These are phyloP conservation scores for Sindora glabra DNA, from an alignment of 306 rosid genomes.

Conservation along the genomic window DNA sequence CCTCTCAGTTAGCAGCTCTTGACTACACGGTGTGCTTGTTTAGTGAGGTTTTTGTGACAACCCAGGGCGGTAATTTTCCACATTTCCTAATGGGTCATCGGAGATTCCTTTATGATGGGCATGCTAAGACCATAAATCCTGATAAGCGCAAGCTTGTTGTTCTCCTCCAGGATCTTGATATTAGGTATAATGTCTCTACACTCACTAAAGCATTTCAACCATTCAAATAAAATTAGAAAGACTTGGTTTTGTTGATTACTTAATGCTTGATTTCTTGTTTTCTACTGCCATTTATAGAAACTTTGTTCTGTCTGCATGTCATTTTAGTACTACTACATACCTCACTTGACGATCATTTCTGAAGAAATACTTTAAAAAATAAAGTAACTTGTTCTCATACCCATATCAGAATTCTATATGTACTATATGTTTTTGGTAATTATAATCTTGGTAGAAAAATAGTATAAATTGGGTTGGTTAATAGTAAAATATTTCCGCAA, in stretches of 20 bases:
- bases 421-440: too few species aligned
- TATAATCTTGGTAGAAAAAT: too few species aligned
- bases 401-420: too few species aligned
- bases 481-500: too few species aligned
- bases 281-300: too few species aligned
- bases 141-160: conserved; percentile 85
- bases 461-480: too few species aligned
- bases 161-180: conserved; percentile 47
- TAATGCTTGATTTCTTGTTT: neutral
- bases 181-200: conserved; percentile 41
- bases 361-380: too few species aligned
- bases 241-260: neutral
- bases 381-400: too few species aligned
- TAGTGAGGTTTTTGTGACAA: conserved; percentile 95
- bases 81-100: conserved; percentile 98
- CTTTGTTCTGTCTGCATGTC: too few species aligned
- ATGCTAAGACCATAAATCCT: conserved; percentile 86
- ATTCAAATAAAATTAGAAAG: neutral
- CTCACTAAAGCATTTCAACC: conserved; percentile 6
- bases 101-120: conserved; percentile 71
- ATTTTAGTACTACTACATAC: too few species aligned
- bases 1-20: conserved; percentile 91
- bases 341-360: too few species aligned
- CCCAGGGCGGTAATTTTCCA: conserved; percentile 99
- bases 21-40: conserved; percentile 80